Evolutionary conservation across 345 rosid species (phyloP).

Genomic region (Crucihimalaya himalaica): DNA sequence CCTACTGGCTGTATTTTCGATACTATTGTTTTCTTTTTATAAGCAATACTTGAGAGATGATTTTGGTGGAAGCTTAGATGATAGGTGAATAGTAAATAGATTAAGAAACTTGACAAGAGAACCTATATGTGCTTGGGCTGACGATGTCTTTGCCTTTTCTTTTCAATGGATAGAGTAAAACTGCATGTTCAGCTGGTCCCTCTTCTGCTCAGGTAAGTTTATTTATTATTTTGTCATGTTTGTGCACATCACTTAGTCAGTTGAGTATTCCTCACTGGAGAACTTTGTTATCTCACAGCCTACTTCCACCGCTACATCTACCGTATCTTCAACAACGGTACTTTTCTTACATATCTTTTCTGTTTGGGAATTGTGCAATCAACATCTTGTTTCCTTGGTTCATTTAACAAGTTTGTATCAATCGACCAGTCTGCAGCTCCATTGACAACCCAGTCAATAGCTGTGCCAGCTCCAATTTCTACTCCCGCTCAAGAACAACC

Average conservation of each 20-base stretch:
- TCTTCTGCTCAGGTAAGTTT: slow-evolving; percentile 62
- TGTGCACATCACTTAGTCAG: background rate
- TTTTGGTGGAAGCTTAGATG: slow-evolving; percentile 18
- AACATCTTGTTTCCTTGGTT: slow-evolving; percentile 10
- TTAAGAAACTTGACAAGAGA: background rate
- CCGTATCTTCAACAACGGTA: slow-evolving; percentile 42
- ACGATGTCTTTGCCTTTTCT: slow-evolving; percentile 13
- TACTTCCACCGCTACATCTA: slow-evolving; percentile 44
- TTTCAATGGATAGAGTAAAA: slow-evolving; percentile 61
- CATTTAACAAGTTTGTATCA: background rate
- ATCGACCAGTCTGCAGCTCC: slow-evolving; percentile 29
- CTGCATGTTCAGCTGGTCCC: slow-evolving; percentile 51
- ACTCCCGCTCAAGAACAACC: slow-evolving; percentile 49
- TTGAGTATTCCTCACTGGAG: slow-evolving; percentile 8
- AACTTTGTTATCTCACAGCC: slow-evolving; percentile 46
- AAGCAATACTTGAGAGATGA: background rate
- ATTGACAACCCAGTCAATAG: slow-evolving; percentile 31
- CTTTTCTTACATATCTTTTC: slow-evolving; percentile 1
- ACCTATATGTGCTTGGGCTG: background rate
- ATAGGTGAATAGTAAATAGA: background rate
- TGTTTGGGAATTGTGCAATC: background rate
- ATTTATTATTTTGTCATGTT: slow-evolving; percentile 3
- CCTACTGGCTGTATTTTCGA: background rate
- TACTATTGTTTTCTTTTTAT: background rate
- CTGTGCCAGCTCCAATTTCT: slow-evolving; percentile 42